phyloP scores from a whole-genome alignment of 805 yeast species.

The Saccharomycopsis fodiens region DNA sequence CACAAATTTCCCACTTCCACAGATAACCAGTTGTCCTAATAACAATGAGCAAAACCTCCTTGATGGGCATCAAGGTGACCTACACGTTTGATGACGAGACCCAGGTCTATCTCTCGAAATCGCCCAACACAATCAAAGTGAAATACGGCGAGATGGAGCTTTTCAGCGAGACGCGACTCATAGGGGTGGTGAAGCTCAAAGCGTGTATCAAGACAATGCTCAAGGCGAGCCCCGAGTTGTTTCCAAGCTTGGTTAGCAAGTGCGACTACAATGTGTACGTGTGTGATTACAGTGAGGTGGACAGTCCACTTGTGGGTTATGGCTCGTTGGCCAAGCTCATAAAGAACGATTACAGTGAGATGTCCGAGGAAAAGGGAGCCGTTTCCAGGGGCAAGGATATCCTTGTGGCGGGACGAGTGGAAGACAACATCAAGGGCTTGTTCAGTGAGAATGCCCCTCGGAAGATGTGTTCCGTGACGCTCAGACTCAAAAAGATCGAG shows the following conservation, averaged over 20 bases:
- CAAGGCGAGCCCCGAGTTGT: slow-evolving; percentile 19
- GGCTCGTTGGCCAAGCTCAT: slow-evolving; percentile 17
- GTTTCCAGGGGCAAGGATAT: slow-evolving; percentile 8
- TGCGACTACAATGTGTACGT: slow-evolving; percentile 20
- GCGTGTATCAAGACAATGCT: slow-evolving; percentile 10
- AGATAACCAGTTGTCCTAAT: too few species aligned
- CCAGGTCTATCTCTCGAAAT: slow-evolving; percentile 15
- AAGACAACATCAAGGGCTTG: slow-evolving; percentile 1
- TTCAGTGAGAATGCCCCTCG: background rate
- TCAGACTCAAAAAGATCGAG: slow-evolving; percentile 14
- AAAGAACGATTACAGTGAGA: slow-evolving; percentile 12
- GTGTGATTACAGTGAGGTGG: slow-evolving; percentile 19
- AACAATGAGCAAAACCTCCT: slow-evolving; percentile 17
- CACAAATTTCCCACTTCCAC: too few species aligned
- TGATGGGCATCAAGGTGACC: slow-evolving; percentile 19
- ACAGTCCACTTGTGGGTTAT: slow-evolving; percentile 20
- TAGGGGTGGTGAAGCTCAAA: slow-evolving; percentile 18
- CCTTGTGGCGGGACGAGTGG: slow-evolving; percentile 20
- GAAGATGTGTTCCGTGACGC: slow-evolving; percentile 6
- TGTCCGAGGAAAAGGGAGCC: background rate
- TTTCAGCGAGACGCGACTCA: slow-evolving; percentile 13
- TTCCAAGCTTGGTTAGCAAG: slow-evolving; percentile 5
- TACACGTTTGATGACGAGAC: slow-evolving; percentile 16
- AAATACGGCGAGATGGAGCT: slow-evolving; percentile 20
- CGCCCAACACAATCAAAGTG: slow-evolving; percentile 6